A percentile compares a stretch with the other conserved stretches of the same genome.
Evolutionary conservation across 192 early-diverging fungal genomes (phyloP).

Genomic region (Gorgonomyces haynaldii): DNA sequence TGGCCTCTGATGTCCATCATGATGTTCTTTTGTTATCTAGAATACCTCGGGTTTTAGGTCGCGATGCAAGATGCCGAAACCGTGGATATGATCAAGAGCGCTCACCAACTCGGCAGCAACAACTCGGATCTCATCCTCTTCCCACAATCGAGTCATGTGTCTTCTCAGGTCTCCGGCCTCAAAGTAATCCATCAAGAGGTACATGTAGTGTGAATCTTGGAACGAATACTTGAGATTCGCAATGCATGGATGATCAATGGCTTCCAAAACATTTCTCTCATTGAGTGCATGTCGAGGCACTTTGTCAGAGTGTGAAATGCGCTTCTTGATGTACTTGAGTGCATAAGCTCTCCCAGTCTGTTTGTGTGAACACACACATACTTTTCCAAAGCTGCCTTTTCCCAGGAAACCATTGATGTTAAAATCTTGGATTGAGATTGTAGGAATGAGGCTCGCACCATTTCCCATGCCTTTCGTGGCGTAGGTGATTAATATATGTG

Average conservation of each 20-base stretch:
- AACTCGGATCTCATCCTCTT: not conserved
- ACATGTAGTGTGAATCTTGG: slow-evolving; percentile 75
- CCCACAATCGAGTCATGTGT: not conserved
- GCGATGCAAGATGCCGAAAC: slow-evolving; percentile 52
- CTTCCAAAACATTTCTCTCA: slow-evolving; percentile 67
- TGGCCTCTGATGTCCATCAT: slow-evolving; percentile 88
- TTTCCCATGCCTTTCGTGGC: too few species aligned
- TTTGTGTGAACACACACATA: too few species aligned
- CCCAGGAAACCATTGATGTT: too few species aligned
- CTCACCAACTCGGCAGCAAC: slow-evolving; percentile 32
- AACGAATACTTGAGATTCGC: slow-evolving; percentile 74
- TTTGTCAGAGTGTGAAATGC: too few species aligned
- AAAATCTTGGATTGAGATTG: too few species aligned
- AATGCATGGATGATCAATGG: slow-evolving; percentile 16
- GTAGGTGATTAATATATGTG: too few species aligned
- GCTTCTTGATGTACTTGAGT: too few species aligned
- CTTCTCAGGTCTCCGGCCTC: slow-evolving; percentile 72
- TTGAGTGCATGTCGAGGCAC: slow-evolving; percentile 70
- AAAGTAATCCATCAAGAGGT: slow-evolving; percentile 79
- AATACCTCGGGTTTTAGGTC: slow-evolving; percentile 50
- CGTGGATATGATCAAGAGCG: slow-evolving; percentile 51
- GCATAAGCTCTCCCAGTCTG: too few species aligned
- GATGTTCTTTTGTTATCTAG: slow-evolving; percentile 53
- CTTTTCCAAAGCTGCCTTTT: too few species aligned
- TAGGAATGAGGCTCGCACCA: too few species aligned